Percentiles rank a stretch among this genome's conserved stretches.
Evolutionary conservation across 768 basidiomycete genomes (phyloP).

Genomic region (Suillus paluster): DNA sequence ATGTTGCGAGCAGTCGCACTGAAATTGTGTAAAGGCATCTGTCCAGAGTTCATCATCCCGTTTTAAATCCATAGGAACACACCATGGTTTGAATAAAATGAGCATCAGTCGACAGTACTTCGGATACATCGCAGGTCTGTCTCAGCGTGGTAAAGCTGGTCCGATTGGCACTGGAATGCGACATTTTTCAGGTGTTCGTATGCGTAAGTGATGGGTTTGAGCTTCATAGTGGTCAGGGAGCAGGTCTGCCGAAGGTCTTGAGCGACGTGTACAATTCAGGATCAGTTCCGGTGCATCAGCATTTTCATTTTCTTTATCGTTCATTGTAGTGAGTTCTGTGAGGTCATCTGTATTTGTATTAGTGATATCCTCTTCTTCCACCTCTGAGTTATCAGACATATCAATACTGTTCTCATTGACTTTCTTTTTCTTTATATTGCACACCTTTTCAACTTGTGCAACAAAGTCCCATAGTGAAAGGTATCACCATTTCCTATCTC

Average conservation of each 20-base stretch:
- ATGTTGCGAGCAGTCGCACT: neutral
- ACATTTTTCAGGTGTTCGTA: too few species aligned
- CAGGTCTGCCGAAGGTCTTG: too few species aligned
- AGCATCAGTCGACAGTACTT: constrained; percentile 43
- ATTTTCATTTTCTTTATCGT: too few species aligned
- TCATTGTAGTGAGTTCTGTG: too few species aligned
- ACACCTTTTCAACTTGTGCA: constrained; percentile 22
- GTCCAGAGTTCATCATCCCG: constrained; percentile 24
- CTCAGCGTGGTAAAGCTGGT: constrained; percentile 35
- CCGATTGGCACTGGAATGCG: constrained; percentile 36
- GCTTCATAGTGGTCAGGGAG: too few species aligned
- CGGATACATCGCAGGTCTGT: constrained; percentile 18
- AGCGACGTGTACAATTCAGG: too few species aligned
- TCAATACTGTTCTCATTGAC: constrained; percentile 20
- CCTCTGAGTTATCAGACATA: too few species aligned
- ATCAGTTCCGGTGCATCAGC: too few species aligned
- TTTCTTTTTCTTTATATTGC: constrained; percentile 11
- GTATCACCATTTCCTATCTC: constrained; percentile 16
- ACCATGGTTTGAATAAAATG: constrained; percentile 50
- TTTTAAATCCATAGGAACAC: constrained; percentile 27
- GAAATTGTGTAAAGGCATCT: constrained; percentile 32
- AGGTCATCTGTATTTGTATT: too few species aligned
- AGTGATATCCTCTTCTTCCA: too few species aligned
- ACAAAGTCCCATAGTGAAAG: constrained; percentile 37
- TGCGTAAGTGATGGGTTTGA: too few species aligned